Base-by-base conservation (phyloP, 2,329 filamentous ascomycete genomes). In the Penicillium verrucosum region DNA sequence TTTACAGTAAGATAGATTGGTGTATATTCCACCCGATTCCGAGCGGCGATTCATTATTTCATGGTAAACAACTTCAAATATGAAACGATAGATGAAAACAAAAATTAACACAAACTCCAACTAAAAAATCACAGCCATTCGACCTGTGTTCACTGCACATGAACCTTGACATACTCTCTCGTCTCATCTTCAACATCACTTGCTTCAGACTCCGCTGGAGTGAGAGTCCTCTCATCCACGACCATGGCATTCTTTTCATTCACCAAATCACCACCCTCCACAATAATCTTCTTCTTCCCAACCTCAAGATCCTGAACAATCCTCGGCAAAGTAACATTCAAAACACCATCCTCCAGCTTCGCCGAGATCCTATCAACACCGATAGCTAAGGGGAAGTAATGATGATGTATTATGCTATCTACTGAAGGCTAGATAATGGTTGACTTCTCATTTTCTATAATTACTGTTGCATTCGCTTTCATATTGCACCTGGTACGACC, bases 271-370 rank as follows among this genome's bases (percentile, higher is more conserved):
- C 59, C 61, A 48, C 63, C 57, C 34, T 66, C 64, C n/a, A 65
- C 52, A 16, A 49, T 23, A 34, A 62, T 32, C 43, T 65, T 64
- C 43, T 65, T 60, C 44, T 62, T 67, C 16, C 45, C 58, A 50
- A 60, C 51, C 29, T 62, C 51, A 5, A 53, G 55, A 51, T 46
- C 58, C 74, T 65, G 81, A 67, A 76, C 78, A 25, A 82, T 67
- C 78, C 91, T 92, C 8, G 89, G 89, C 1, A 95, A 84, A n/a
- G 83, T 85, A n/a, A 95, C 80, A 36, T 87, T 78, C 63, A 95
- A 73, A 1, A 95, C 77, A 5, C 90, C 90, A 69, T 94, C 88
- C 72, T 91, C 88, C 75, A 95, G 81, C 75, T 85, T 90, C 3
- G 90, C 89, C 2, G 80, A 82, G 68, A 94, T 93, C 25, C 75